Evolutionary conservation across 2,329 filamentous ascomycete species (phyloP).

Genomic region (Arthrobotrys sphaeroides): DNA sequence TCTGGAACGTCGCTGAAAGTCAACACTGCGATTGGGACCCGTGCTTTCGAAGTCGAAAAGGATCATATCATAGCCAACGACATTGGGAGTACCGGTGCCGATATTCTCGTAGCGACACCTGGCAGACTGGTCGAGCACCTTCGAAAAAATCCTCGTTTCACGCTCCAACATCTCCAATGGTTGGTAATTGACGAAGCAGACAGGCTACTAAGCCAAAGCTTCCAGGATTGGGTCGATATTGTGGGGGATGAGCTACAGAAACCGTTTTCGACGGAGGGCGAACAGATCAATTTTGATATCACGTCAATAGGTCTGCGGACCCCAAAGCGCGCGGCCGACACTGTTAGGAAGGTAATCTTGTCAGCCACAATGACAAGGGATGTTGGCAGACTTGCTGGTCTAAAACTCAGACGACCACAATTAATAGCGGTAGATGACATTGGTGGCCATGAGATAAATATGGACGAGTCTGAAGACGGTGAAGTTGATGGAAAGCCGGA

Average conservation of each 20-base stretch:
- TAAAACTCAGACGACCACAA: constrained; percentile 77
- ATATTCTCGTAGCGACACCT: constrained; percentile 89
- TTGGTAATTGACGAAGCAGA: constrained; percentile 94
- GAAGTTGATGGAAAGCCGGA: constrained; percentile 68
- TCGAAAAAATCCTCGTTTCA: constrained; percentile 82
- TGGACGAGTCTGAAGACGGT: constrained; percentile 58
- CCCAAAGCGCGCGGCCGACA: constrained; percentile 59
- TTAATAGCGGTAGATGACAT: constrained; percentile 77
- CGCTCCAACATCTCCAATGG: constrained; percentile 81
- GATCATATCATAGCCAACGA: constrained; percentile 67
- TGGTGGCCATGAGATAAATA: constrained; percentile 56
- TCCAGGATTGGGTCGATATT: constrained; percentile 85
- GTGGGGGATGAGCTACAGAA: constrained; percentile 72
- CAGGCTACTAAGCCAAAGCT: constrained; percentile 87
- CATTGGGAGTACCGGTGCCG: constrained; percentile 69
- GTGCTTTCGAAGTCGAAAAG: constrained; percentile 75
- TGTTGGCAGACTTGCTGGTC: constrained; percentile 77
- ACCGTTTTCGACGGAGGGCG: constrained; percentile 66
- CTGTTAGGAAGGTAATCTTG: constrained; percentile 80
- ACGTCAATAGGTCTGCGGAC: constrained; percentile 54
- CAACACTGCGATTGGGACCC: constrained; percentile 82
- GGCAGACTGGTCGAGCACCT: constrained; percentile 92
- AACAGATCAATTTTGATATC: constrained; percentile 37
- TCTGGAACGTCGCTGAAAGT: constrained; percentile 77
- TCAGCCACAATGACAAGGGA: constrained; percentile 94